A percentile compares a stretch with the other conserved stretches of the same genome.
Evolutionary conservation across 148 eudicot species (phyloP).

Genomic region (Drosera capensis): DNA sequence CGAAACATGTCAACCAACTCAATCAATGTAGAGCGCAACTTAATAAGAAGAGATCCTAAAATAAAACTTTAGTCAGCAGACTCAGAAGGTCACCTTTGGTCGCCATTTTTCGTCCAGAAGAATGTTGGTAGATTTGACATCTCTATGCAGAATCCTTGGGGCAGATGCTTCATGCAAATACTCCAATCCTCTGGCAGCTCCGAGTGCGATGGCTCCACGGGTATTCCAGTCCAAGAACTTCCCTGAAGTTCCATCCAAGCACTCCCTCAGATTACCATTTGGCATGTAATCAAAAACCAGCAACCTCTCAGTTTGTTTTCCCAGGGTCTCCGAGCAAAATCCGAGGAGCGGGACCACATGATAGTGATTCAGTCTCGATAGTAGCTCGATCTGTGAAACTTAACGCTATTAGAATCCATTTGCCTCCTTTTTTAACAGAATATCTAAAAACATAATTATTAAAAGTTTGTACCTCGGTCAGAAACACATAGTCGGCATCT

Average conservation of each 20-base stretch:
- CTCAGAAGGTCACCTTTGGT: slow-evolving; percentile 41
- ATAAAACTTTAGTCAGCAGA: background rate
- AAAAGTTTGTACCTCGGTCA: slow-evolving; percentile 43
- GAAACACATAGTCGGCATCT: slow-evolving; percentile 53
- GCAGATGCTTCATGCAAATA: slow-evolving; percentile 98
- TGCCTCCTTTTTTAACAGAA: background rate
- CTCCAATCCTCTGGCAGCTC: slow-evolving; percentile 94
- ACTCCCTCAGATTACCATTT: slow-evolving; percentile 76
- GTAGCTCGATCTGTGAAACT: slow-evolving; percentile 52
- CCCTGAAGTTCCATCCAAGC: slow-evolving; percentile 55
- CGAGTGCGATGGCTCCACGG: slow-evolving; percentile 73
- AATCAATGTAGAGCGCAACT: too few relatives aligned
- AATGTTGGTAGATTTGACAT: slow-evolving; percentile 84
- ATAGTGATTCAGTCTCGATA: slow-evolving; percentile 80
- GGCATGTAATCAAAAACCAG: slow-evolving; percentile 68
- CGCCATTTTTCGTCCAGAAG: slow-evolving; percentile 76
- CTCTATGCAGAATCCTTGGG: slow-evolving; percentile 89
- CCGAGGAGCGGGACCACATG: slow-evolving; percentile 87
- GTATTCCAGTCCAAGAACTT: slow-evolving; percentile 57
- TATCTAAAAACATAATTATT: background rate
- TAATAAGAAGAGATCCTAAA: background rate
- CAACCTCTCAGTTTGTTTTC: slow-evolving; percentile 62
- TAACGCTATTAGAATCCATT: background rate
- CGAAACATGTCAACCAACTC: too few relatives aligned
- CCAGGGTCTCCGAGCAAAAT: slow-evolving; percentile 52